Conservation (phyloP, 768 basidiomycete genomes). For the Rhodotorula paludigena region DNA sequence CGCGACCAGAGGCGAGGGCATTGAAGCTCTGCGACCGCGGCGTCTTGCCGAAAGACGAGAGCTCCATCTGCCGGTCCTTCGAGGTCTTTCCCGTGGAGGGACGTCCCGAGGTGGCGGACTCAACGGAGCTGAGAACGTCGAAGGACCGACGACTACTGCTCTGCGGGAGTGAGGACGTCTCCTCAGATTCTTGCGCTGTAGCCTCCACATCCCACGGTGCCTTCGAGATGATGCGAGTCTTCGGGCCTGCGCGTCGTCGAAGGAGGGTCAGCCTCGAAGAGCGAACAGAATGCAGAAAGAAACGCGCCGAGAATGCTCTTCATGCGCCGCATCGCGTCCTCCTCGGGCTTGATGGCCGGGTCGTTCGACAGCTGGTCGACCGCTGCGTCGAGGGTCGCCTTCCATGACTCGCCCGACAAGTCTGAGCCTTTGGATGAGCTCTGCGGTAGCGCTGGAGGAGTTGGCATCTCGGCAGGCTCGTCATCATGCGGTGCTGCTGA, state of each 20-base stretch:
- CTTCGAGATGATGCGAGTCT: conserved; percentile 17
- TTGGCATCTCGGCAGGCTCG: no score
- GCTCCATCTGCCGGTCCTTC: no score
- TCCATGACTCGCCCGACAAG: conserved; percentile 25
- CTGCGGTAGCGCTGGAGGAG: not conserved
- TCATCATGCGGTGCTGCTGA: no score
- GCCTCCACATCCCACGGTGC: conserved; percentile 32
- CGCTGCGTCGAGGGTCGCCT: conserved; percentile 10
- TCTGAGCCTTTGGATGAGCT: conserved; percentile 16
- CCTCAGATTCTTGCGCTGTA: not conserved
- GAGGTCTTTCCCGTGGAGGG: not conserved
- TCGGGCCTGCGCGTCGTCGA: conserved; percentile 5
- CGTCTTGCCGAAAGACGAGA: not conserved
- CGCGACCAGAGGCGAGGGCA: conserved; percentile 5
- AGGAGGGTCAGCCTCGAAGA: not conserved
- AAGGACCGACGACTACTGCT: not conserved
- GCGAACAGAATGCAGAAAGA: not conserved
- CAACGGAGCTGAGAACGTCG: not conserved
- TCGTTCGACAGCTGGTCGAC: conserved; percentile 10
- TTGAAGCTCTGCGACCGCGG: conserved; percentile 26
- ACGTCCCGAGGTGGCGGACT: not conserved
- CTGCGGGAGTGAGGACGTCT: not conserved
- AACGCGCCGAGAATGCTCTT: conserved; percentile 29
- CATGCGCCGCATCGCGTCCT: conserved; percentile 27
- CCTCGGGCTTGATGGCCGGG: conserved; percentile 13